Percentiles rank a stretch among this genome's conserved stretches.
Evolutionary conservation across 1,284 basidiomycete genomes (phyloP).

Genomic region (Coriolopsis trogii): DNA sequence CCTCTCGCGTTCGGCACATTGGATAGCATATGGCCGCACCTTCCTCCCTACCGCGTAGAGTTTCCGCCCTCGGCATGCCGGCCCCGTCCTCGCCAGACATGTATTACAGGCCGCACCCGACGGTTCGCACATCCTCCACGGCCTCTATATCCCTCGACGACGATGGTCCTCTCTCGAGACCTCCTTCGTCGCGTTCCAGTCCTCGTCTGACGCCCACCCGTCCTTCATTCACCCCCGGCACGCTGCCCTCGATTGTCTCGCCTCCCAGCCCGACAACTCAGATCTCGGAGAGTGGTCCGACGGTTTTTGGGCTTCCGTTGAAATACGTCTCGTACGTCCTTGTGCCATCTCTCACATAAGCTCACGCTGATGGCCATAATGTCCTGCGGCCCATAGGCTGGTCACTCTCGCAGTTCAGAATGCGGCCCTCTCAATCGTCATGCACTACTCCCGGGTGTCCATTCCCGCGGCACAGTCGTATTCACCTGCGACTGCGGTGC

Average conservation of each 20-base stretch:
- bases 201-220: constrained; percentile 42
- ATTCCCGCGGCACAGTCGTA: constrained; percentile 78
- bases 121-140: constrained; percentile 39
- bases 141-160: constrained; percentile 33
- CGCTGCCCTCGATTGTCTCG: constrained; percentile 25
- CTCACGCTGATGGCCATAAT: not conserved
- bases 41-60: constrained; percentile 30
- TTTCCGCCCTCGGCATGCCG: constrained; percentile 34
- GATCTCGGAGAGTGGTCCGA: constrained; percentile 36
- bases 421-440: constrained; percentile 92
- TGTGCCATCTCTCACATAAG: not conserved
- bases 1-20: not conserved
- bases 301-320: constrained; percentile 56
- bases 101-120: constrained; percentile 46
- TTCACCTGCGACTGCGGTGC: constrained; percentile 91
- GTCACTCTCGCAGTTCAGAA: constrained; percentile 96
- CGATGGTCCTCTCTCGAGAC: constrained; percentile 25
- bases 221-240: constrained; percentile 34
- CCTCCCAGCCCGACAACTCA: constrained; percentile 6
- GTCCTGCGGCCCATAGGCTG: constrained; percentile 53
- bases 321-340: constrained; percentile 65
- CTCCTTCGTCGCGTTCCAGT: constrained; percentile 28
- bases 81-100: constrained; percentile 36
- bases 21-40: constrained; percentile 19
- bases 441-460: constrained; percentile 94